Evolutionary conservation across 2,329 filamentous ascomycete species (phyloP).

Genomic region (Monilinia fructigena): DNA sequence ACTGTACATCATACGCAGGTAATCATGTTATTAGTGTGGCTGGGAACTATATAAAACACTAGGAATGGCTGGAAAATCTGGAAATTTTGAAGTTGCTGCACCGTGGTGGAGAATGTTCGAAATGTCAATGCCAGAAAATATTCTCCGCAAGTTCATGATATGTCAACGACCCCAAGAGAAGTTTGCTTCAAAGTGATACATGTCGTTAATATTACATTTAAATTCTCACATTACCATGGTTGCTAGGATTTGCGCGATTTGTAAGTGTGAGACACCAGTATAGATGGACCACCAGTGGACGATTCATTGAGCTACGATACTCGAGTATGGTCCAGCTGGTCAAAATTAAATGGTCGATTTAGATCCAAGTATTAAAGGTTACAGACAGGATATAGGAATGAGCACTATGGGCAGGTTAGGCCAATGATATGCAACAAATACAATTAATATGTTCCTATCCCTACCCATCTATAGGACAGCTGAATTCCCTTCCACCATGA

Average conservation of each 20-base stretch:
- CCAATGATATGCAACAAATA: conserved; percentile 10
- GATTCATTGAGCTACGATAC: neutral
- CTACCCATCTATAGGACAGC: conserved; percentile 45
- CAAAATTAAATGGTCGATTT: neutral
- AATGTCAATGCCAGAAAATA: too few species aligned
- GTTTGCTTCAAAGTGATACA: neutral
- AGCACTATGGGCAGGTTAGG: neutral
- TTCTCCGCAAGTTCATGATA: neutral
- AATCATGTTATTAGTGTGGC: neutral
- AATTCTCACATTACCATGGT: neutral
- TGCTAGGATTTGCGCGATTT: neutral
- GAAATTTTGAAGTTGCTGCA: neutral
- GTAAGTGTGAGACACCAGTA: neutral
- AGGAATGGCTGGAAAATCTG: neutral
- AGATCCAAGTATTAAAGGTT: neutral
- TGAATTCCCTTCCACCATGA: conserved; percentile 47
- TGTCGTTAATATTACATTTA: neutral
- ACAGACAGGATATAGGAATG: neutral
- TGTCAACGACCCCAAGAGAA: too few species aligned
- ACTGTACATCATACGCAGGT: too few species aligned
- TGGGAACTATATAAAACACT: neutral
- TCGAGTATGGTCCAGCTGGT: neutral
- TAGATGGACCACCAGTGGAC: neutral
- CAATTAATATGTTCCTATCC: conserved; percentile 38
- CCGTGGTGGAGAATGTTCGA: neutral